Evolutionary conservation across 164 flowering plant genomes (phyloP).

Genomic region (Stephania cephalantha): DNA sequence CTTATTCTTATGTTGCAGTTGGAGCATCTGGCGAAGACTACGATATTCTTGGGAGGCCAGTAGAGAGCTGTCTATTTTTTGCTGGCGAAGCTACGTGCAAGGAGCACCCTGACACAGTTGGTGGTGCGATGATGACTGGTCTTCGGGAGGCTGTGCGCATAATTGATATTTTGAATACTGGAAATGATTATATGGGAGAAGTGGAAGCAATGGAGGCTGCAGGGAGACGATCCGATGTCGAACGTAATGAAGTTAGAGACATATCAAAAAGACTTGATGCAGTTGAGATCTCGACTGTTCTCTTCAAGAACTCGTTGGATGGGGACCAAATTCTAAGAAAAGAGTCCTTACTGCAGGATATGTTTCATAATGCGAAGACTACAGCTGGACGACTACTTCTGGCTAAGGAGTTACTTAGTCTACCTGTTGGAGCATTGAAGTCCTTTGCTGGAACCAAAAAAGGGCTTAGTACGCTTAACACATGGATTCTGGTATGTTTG

Average conservation of each 20-base stretch:
- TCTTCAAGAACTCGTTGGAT: constrained; percentile 57
- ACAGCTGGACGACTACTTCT: constrained; percentile 80
- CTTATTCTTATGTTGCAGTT: constrained; percentile 96
- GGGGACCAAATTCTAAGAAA: constrained; percentile 42
- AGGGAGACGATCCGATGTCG: constrained; percentile 60
- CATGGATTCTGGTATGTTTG: constrained; percentile 81
- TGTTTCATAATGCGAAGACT: constrained; percentile 78
- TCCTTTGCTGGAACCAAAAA: constrained; percentile 88
- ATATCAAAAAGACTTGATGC: constrained; percentile 79
- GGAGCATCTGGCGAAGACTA: constrained; percentile 99
- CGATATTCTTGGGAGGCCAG: constrained; percentile 85
- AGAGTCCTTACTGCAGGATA: constrained; percentile 59
- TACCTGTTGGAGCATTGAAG: constrained; percentile 67
- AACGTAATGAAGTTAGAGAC: constrained; percentile 81
- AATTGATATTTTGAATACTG: constrained; percentile 65
- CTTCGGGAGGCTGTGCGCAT: constrained; percentile 97
- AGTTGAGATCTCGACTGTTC: constrained; percentile 58
- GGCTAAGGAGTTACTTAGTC: constrained; percentile 73
- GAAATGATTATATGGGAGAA: constrained; percentile 82
- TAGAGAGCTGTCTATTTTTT: constrained; percentile 88
- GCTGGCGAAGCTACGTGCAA: constrained; percentile 99
- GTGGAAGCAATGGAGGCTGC: constrained; percentile 81
- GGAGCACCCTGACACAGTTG: constrained; percentile 99
- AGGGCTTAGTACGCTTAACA: constrained; percentile 77
- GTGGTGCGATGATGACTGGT: constrained; percentile 99